These are phyloP conservation scores for Apophysomyces elegans DNA, from an alignment of 371 early-diverging fungal species.

Conservation along the genomic window DNA sequence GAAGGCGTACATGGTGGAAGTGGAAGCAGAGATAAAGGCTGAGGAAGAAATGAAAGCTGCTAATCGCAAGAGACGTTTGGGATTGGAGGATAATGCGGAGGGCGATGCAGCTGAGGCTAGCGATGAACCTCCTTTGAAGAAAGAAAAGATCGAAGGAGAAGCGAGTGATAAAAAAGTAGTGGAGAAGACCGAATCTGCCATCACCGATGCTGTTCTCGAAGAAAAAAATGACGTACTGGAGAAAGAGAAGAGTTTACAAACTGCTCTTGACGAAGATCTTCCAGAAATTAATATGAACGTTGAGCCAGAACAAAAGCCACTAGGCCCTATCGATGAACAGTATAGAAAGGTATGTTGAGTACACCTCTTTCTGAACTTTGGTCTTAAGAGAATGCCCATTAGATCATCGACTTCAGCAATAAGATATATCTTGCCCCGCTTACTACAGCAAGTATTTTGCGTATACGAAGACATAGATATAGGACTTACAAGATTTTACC, in stretches of 20 bases:
- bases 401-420: conserved; percentile 79
- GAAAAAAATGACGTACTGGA: too few species aligned
- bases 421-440: conserved; percentile 96
- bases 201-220: too few species aligned
- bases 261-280: not conserved
- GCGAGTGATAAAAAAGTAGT: not conserved
- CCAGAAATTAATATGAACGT: conserved; percentile 23
- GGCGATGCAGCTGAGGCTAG: conserved; percentile 11
- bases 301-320: conserved; percentile 28
- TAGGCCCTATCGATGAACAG: conserved; percentile 50
- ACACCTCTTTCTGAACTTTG: not conserved
- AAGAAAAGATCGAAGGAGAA: conserved; percentile 9
- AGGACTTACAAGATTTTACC: not conserved
- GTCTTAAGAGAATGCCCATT: not conserved
- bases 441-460: conserved; percentile 67
- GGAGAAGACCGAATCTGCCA: not conserved
- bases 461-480: not conserved
- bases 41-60: conserved; percentile 31
- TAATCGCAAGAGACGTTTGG: conserved; percentile 31
- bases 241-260: too few species aligned
- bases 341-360: conserved; percentile 38
- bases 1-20: conserved; percentile 42
- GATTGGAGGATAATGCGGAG: conserved; percentile 18
- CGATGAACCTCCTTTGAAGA: not conserved
- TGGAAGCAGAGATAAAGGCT: conserved; percentile 42